Conservation (phyloP, 257 asterid species). For the Solanum peruvianum region DNA sequence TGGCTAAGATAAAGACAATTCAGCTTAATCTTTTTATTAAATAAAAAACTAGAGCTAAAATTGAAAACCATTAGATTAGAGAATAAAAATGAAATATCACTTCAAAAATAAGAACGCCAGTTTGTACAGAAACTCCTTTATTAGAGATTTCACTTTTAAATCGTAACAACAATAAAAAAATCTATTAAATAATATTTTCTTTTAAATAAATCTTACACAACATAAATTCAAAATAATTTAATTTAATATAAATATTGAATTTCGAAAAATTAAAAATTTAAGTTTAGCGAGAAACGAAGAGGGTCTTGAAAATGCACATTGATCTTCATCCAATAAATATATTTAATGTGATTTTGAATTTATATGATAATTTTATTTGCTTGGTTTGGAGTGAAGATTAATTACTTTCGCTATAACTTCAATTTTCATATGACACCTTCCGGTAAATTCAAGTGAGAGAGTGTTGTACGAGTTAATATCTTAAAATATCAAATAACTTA, state of each 20-base stretch:
- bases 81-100: not conserved
- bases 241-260: not conserved
- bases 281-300: not conserved
- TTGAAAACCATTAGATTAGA: too few species aligned
- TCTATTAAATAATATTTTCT: not conserved
- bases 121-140: not conserved
- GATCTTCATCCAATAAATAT: not conserved
- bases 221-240: not conserved
- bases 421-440: too few species aligned
- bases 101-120: not conserved
- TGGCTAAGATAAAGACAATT: not conserved
- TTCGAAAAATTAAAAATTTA: not conserved
- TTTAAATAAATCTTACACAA: not conserved
- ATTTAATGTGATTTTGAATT: too few species aligned
- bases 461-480: too few species aligned
- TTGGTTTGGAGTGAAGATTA: not conserved
- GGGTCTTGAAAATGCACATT: not conserved
- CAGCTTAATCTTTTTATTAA: not conserved
- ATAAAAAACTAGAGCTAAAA: too few species aligned
- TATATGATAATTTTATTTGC: not conserved
- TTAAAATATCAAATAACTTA: too few species aligned
- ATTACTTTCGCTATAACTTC: not conserved
- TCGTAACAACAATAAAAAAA: too few species aligned
- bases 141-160: too few species aligned
- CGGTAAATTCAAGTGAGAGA: too few species aligned